A percentile compares a stretch with the other conserved stretches of the same genome.
These are phyloP conservation scores for Pythium angustatum DNA, from an alignment of 352 stramenopile genomes.

Conservation along the genomic window DNA sequence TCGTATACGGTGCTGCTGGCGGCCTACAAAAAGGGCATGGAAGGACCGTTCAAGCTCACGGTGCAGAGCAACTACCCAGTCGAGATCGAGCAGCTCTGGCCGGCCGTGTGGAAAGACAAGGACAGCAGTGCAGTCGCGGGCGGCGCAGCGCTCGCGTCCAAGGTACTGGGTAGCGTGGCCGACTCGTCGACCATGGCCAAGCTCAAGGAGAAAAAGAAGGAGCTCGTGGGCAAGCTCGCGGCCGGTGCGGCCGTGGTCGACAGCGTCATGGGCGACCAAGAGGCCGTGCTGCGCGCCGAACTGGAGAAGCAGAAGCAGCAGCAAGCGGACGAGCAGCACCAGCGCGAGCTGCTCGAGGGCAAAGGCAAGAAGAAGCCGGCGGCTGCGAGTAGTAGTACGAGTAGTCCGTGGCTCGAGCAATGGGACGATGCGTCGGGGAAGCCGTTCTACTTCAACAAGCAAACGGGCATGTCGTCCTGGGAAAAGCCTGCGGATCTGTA, in stretches of 20 bases:
- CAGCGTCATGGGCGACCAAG: constrained; percentile 67
- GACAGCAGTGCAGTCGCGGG: constrained; percentile 21
- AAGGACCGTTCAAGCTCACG: constrained; percentile 86
- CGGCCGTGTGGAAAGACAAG: constrained; percentile 69
- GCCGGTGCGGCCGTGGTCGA: constrained; percentile 67
- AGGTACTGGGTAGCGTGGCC: constrained; percentile 61
- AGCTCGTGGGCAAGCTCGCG: constrained; percentile 63
- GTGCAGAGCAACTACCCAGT: constrained; percentile 89
- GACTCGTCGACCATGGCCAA: constrained; percentile 58
- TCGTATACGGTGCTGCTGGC: constrained; percentile 89
- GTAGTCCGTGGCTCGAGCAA: constrained; percentile 64
- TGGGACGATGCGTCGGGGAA: constrained; percentile 77
- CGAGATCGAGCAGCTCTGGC: constrained; percentile 75
- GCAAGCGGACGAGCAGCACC: constrained; percentile 32
- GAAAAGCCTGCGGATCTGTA: constrained; percentile 74
- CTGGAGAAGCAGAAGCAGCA: constrained; percentile 51
- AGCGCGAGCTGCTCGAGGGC: not conserved
- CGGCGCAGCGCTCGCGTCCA: constrained; percentile 42
- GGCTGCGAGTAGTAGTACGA: constrained; percentile 12
- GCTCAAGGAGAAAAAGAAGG: constrained; percentile 73
- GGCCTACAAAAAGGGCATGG: constrained; percentile 88
- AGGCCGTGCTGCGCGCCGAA: constrained; percentile 56
- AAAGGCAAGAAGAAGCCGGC: not conserved
- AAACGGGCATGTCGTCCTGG: constrained; percentile 80
- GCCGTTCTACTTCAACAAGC: constrained; percentile 88